Base-by-base conservation (phyloP, 2,329 filamentous ascomycete genomes). In the Calonectria crousiana region DNA sequence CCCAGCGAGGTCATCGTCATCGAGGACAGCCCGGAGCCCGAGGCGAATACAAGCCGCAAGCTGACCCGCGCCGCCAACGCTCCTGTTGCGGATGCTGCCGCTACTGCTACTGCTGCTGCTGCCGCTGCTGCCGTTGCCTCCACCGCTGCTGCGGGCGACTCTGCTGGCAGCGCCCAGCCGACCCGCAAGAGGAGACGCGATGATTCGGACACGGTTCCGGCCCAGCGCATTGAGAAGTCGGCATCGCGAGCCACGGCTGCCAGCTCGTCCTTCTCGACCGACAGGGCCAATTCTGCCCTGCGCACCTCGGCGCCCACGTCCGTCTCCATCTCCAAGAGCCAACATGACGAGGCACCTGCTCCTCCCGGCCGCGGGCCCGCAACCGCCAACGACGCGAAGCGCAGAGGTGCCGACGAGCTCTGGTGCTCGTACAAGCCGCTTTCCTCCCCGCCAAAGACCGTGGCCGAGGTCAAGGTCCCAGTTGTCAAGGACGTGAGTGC, bases 1-100 rank as follows among this genome's bases (percentile, higher is more conserved):
- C 95, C 95, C 32, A 93, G 95, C 82, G 95, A 96, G 86, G 92
- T 97, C 82, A 96, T 97, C 81, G 92, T 96, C 80, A 97, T 97
- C 80, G 92, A 94, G 83, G 93, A 95, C 83, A 92, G 91, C 4
- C 93, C 93, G 65, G 89, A 90, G 73, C 88, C 89, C 36, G 56
- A 62, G 36, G 56, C 56, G 56, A 62, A 62, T 18, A 62, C 56
- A n/a, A 77, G 83, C 65, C 83, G 84, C 47, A 88, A 85, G 81
- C 82, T 87, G 38, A 80, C 79, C 70, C 81, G 84, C 72, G 82
- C 79, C 75, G 73, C 82, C 74, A 6, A 26, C 32, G 23, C 18
- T 38, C 23, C 23, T 38, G 26, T n/a, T 26, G 23, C 56, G 10
- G 32, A 20, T n/a, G 32, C 11, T 16, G 10, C 20, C 20, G 32